These are phyloP conservation scores for Lipomyces lipofer DNA, from an alignment of 805 yeast genomes.

Conservation along the genomic window DNA sequence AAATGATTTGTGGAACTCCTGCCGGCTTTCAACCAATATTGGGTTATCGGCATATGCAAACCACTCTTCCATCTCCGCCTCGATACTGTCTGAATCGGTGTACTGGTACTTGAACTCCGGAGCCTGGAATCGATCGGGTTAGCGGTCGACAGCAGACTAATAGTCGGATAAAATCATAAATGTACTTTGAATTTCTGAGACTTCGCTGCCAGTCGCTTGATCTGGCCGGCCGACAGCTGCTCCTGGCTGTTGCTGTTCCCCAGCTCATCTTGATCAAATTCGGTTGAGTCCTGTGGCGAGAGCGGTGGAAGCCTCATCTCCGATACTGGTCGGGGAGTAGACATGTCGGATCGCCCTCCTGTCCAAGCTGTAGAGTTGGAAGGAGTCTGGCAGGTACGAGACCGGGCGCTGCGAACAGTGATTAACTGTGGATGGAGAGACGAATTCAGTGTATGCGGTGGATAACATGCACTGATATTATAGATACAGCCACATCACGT, in stretches of 20 bases:
- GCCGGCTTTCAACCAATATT: constrained; percentile 22
- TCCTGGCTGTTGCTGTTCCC: too few species aligned
- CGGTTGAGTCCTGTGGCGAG: constrained; percentile 7
- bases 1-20: constrained; percentile 17
- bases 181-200: constrained; percentile 5
- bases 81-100: constrained; percentile 42
- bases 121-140: constrained; percentile 13
- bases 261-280: neutral
- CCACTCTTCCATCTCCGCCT: constrained; percentile 52
- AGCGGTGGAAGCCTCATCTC: constrained; percentile 18
- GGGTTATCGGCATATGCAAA: constrained; percentile 39
- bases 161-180: neutral
- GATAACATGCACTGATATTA: too few species aligned
- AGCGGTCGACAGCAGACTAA: neutral
- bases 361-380: too few species aligned
- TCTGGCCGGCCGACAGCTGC: constrained; percentile 9
- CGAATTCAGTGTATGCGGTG: too few species aligned
- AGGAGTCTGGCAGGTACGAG: too few species aligned
- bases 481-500: too few species aligned
- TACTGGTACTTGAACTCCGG: constrained; percentile 47
- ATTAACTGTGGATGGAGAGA: too few species aligned
- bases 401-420: too few species aligned
- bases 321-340: neutral
- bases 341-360: too few species aligned
- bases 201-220: constrained; percentile 8